Evolutionary conservation across 257 asterid genomes (phyloP), one percentile per base, ranked within the genome.

Genomic region (Striga asiatica): DNA sequence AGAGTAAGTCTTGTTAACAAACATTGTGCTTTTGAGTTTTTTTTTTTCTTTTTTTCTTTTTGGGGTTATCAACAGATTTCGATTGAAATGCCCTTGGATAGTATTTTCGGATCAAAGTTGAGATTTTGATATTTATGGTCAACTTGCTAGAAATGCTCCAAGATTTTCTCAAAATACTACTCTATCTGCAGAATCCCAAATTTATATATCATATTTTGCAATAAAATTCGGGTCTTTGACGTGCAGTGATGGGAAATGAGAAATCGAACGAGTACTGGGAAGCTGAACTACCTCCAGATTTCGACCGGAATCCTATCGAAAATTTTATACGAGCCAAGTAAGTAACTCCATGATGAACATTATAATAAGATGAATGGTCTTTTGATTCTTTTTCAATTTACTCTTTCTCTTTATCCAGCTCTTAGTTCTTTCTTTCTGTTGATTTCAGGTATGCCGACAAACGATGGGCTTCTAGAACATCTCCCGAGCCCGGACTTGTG

Each of bases 181-280:
- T n/a, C n/a, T n/a, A n/a, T n/a, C n/a, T n/a, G n/a, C n/a, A n/a
- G n/a, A n/a, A n/a, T n/a, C n/a, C n/a, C n/a, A n/a, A n/a, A n/a
- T n/a, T n/a, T n/a, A n/a, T n/a, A n/a, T n/a, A n/a, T n/a, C n/a
- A n/a, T n/a, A n/a, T n/a, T n/a, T 56, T 56, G 42, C 24, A 17
- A 23, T 38, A 27, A n/a, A n/a, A n/a, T n/a, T n/a, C n/a, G n/a
- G n/a, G n/a, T n/a, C n/a, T n/a, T 37, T 64, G n/a, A 45, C 47
- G 24, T 73, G 61, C 71, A 91, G 95, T 63, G 57, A 69, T 72
- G 81, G 92, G 95, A 9, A 91, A 91, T 64, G 70, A 74, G 66
- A 84, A 67, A 75, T 73, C 93, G 5, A 91, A 91, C 64, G 66
- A 56, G 5, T 91, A 81, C 69, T 91, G 88, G 92, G 96, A 91